Evolutionary conservation across 2,329 filamentous ascomycete genomes (phyloP).

Genomic region (Apiospora arundinis): DNA sequence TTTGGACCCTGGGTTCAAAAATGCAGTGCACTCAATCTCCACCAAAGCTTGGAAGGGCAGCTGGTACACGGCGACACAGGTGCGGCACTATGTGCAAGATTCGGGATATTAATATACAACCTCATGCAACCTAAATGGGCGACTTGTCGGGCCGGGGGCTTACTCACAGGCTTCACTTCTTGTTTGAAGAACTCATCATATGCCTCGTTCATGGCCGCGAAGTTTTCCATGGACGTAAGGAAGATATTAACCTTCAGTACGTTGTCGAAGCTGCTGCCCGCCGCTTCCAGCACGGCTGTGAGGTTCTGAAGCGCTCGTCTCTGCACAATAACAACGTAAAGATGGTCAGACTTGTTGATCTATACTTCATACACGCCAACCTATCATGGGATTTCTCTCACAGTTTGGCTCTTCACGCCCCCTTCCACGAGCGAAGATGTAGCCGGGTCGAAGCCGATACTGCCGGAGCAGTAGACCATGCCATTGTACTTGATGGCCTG

Average conservation of each 20-base stretch:
- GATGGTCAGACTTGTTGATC: neutral
- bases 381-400: conserved; percentile 38
- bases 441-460: conserved; percentile 62
- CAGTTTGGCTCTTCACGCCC: conserved; percentile 58
- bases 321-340: too few species aligned
- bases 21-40: conserved; percentile 76
- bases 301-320: conserved; percentile 65
- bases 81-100: conserved; percentile 50
- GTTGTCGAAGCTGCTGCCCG: conserved; percentile 64
- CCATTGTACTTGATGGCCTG: conserved; percentile 68
- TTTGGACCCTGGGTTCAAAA: conserved; percentile 28
- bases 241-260: conserved; percentile 73
- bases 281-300: conserved; percentile 62
- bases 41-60: conserved; percentile 74
- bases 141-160: conserved; percentile 26
- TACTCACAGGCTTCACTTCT: conserved; percentile 53
- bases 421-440: conserved; percentile 62
- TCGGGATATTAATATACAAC: neutral
- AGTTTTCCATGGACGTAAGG: conserved; percentile 69
- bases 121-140: too few species aligned
- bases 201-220: conserved; percentile 62
- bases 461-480: conserved; percentile 74
- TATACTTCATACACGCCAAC: too few species aligned
- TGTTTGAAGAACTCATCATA: conserved; percentile 57
- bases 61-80: conserved; percentile 76